Percentiles rank a stretch among this genome's conserved stretches.
Conservation (phyloP, 2,329 filamentous ascomycete species). For the Fonsecaea nubica region DNA sequence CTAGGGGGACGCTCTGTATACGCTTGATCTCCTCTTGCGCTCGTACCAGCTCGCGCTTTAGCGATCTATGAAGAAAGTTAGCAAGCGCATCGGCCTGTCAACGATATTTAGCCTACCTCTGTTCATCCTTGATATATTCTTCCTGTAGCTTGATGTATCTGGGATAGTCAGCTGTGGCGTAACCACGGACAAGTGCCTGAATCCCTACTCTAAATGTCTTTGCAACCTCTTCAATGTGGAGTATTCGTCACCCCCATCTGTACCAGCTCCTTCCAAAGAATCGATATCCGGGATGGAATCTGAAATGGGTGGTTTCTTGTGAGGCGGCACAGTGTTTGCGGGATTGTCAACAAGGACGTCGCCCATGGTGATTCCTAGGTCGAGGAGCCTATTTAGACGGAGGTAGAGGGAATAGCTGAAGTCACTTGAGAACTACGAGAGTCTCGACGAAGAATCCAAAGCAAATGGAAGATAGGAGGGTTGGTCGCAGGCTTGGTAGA, state of each 20-base stretch:
- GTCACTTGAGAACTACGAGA: background rate
- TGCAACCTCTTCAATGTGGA: slow-evolving; percentile 95
- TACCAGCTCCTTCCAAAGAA: slow-evolving; percentile 80
- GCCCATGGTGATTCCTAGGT: slow-evolving; percentile 67
- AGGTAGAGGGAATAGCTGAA: background rate
- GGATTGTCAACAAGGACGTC: slow-evolving; percentile 86
- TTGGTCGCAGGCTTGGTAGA: background rate
- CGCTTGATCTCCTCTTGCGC: slow-evolving; percentile 99
- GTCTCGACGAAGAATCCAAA: background rate
- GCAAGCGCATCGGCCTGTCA: background rate
- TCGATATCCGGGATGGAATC: slow-evolving; percentile 87
- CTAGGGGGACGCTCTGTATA: slow-evolving; percentile 95
- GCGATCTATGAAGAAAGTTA: slow-evolving; percentile 64
- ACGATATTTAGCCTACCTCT: slow-evolving; percentile 66
- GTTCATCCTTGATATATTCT: slow-evolving; percentile 99
- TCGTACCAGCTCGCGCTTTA: slow-evolving; percentile 95
- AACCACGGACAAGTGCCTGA: background rate
- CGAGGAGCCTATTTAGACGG: background rate
- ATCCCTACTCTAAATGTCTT: slow-evolving; percentile 83
- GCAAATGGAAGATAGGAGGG: background rate
- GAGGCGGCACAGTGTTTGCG: slow-evolving; percentile 73
- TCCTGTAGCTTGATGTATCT: slow-evolving; percentile 97
- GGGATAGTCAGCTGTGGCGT: slow-evolving; percentile 41
- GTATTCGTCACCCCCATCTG: slow-evolving; percentile 89
- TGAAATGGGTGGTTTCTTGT: slow-evolving; percentile 79